Percentiles rank a stretch among this genome's conserved stretches.
phyloP scores from a whole-genome alignment of 176 grass and related monocot genomes.

The Leersia perrieri region DNA sequence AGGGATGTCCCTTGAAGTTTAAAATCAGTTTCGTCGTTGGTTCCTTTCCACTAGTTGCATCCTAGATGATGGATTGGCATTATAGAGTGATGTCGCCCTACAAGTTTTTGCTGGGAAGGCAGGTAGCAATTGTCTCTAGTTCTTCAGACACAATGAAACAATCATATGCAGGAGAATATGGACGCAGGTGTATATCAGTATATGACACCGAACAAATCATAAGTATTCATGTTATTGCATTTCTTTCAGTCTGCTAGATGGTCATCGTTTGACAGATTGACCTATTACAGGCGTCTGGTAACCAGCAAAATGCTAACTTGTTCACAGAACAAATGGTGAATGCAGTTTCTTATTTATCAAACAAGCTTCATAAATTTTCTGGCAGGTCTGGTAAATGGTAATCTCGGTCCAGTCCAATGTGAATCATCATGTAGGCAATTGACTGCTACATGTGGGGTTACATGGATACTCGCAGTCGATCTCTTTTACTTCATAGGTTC shows the following conservation, averaged over 20 bases:
- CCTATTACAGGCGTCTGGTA: neutral
- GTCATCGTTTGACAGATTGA: neutral
- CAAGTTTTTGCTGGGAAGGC: too few species aligned
- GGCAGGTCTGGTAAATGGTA: neutral
- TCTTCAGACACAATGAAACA: neutral
- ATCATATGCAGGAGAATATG: neutral
- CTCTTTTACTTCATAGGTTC: slow-evolving; percentile 25
- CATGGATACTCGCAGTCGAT: slow-evolving; percentile 67
- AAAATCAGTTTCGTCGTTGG: too few species aligned
- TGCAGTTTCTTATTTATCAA: neutral
- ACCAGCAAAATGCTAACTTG: neutral
- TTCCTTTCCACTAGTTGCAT: too few species aligned
- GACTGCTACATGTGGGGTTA: slow-evolving; percentile 54
- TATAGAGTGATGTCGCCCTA: too few species aligned
- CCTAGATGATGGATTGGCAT: too few species aligned
- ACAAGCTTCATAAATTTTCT: neutral
- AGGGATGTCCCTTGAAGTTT: too few species aligned
- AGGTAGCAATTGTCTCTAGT: too few species aligned
- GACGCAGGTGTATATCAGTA: too few species aligned
- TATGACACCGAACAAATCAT: neutral
- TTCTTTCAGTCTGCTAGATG: neutral
- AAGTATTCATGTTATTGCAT: neutral
- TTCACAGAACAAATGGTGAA: neutral
- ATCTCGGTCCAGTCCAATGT: neutral
- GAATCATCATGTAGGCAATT: slow-evolving; percentile 22